These are phyloP conservation scores for Backusella australiensis DNA, from an alignment of 192 early-diverging fungal genomes.

Conservation along the genomic window DNA sequence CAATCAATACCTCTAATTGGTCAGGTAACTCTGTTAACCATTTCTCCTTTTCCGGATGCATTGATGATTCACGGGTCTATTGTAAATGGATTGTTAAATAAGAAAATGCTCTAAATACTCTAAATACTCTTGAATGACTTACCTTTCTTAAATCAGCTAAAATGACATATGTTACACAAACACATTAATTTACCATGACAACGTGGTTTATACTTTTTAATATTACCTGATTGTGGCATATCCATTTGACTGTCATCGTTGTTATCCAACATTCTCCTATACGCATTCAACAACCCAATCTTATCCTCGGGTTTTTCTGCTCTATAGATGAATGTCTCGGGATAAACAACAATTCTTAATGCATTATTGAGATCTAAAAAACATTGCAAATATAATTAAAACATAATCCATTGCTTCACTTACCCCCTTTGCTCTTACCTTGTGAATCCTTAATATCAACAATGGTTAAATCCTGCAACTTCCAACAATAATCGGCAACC, in stretches of 20 bases:
- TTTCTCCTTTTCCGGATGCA: conserved; percentile 33
- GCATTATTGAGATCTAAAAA: conserved; percentile 69
- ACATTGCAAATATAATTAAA: neutral
- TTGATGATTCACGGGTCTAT: neutral
- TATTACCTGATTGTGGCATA: conserved; percentile 5
- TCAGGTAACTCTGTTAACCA: conserved; percentile 81
- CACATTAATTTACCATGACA: neutral
- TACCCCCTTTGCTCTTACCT: conserved; percentile 36
- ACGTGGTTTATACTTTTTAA: neutral
- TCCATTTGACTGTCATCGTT: conserved; percentile 33
- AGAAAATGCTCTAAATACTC: neutral
- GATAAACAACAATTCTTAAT: conserved; percentile 82
- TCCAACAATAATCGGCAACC: conserved; percentile 81
- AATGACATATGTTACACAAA: neutral
- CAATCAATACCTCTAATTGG: conserved; percentile 91
- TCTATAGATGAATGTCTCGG: conserved; percentile 76
- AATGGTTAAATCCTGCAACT: conserved; percentile 73
- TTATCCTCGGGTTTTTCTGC: conserved; percentile 71
- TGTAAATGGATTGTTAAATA: too few species aligned
- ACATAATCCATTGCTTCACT: neutral
- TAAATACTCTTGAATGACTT: neutral
- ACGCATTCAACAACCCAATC: conserved; percentile 52
- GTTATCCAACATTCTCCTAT: conserved; percentile 60
- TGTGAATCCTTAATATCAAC: conserved; percentile 82
- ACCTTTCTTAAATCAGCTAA: conserved; percentile 5